Conservation (phyloP, 805 yeast genomes). For the Zygosaccharomyces gambellarensis region DNA sequence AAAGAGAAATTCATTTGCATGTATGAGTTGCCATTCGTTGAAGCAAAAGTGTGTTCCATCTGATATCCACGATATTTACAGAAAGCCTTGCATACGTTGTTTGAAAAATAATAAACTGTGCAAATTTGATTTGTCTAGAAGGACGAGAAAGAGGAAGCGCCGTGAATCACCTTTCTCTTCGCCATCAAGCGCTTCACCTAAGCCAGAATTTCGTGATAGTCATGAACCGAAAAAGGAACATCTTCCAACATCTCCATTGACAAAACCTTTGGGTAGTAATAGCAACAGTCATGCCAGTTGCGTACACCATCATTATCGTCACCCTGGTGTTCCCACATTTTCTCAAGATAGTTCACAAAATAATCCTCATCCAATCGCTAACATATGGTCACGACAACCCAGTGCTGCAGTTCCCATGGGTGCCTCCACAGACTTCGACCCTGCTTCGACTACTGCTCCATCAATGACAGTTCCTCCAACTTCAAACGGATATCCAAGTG, state of each 20-base stretch:
- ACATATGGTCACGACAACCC: not conserved
- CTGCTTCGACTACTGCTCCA: not conserved
- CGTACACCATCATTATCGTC: not conserved
- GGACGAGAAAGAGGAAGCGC: constrained; percentile 44
- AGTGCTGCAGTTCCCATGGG: not conserved
- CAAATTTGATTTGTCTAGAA: constrained; percentile 58
- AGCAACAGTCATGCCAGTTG: not conserved
- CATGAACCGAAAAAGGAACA: not conserved
- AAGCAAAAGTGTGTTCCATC: constrained; percentile 83
- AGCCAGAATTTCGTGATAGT: not conserved
- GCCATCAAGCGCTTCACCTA: constrained; percentile 2
- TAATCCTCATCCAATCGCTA: not conserved
- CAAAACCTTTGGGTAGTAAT: not conserved
- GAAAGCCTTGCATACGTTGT: constrained; percentile 72
- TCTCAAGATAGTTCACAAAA: not conserved
- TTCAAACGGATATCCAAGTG: not conserved
- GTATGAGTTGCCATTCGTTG: constrained; percentile 59
- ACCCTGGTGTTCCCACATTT: not conserved
- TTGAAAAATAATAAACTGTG: constrained; percentile 58
- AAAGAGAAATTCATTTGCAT: constrained; percentile 35
- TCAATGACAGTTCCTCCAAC: not conserved
- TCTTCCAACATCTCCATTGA: not conserved
- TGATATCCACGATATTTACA: constrained; percentile 41
- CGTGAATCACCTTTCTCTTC: constrained; percentile 6
- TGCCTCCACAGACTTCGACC: not conserved